Percentiles rank a stretch among this genome's conserved stretches.
These are phyloP conservation scores for Neurospora intermedia DNA, from an alignment of 495 filamentous ascomycete species.

Conservation along the genomic window DNA sequence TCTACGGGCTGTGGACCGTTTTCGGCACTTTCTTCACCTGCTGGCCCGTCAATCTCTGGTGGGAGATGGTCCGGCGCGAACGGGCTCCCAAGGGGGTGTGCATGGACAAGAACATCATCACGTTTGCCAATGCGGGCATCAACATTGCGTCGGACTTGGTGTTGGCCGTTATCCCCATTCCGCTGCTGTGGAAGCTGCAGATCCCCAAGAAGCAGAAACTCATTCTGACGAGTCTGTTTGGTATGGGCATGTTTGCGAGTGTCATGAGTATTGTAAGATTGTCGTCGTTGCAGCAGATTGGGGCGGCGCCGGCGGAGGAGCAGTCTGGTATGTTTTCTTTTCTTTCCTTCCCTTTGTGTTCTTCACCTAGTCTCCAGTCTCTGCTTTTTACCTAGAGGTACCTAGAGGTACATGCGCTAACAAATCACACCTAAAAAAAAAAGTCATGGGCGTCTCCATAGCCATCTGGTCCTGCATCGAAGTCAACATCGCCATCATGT, in stretches of 20 bases:
- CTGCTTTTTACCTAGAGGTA: too few species aligned
- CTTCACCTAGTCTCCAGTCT: background rate
- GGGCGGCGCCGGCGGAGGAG: background rate
- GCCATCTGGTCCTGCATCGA: conserved; percentile 40
- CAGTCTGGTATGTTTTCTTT: conserved; percentile 5
- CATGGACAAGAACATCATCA: conserved; percentile 21
- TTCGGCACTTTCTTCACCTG: conserved; percentile 30
- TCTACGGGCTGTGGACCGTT: conserved; percentile 17
- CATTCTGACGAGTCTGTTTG: conserved; percentile 12
- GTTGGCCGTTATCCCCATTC: conserved; percentile 27
- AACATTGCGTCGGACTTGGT: conserved; percentile 32
- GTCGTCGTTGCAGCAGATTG: conserved; percentile 6
- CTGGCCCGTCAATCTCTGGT: conserved; percentile 24
- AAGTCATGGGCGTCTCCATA: conserved; percentile 18
- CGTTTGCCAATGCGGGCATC: conserved; percentile 27
- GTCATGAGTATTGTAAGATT: conserved; percentile 13
- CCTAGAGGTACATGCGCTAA: background rate
- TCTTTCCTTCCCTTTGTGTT: too few species aligned
- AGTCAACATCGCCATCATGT: conserved; percentile 39
- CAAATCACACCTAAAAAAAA: too few species aligned
- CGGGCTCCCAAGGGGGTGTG: conserved; percentile 14
- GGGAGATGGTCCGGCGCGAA: conserved; percentile 12
- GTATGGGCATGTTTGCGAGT: conserved; percentile 11
- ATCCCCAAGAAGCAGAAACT: conserved; percentile 11
- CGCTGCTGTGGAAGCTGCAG: conserved; percentile 17